Base-by-base conservation (phyloP, 2,329 filamentous ascomycete species). In the Colletotrichum cereale region DNA sequence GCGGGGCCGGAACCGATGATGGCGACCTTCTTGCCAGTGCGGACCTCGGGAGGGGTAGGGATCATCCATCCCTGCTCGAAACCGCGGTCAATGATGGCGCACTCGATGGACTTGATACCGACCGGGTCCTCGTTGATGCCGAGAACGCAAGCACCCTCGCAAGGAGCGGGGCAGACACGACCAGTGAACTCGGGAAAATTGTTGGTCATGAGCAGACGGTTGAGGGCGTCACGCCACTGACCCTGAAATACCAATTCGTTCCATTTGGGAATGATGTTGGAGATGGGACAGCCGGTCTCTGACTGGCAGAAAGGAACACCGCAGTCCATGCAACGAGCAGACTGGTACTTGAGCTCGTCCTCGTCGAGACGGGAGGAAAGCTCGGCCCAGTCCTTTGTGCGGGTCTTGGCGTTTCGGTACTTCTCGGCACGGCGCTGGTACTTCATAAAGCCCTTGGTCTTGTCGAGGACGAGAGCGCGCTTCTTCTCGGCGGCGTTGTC, bases 1-100 rank as follows among this genome's bases (percentile, higher is more conserved):
- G 96, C 91, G 65, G 96, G 96, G 40, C 96, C 96, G 72, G 96
- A 98, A 65, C 96, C 96, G 78, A 98, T 93, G 77, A 98, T 86
- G 71, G 95, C 95, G 74, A 98, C 86, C 55, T 86, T 95, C 88
- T 97, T 97, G 80, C 95, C 95, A 73, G 93, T 96, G 75, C 95
- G 94, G 73, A 90, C 87, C 81, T 91, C 83, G 6, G 96, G 95
- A 64, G 92, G 92, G 5, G 86, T 86, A 74, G 96, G 95, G 26
- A 97, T 86, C 93, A 98, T 97, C 96, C 96, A 98, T 74, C 96
- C 96, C 94, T 93, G 97, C 81, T 98, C 95, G 79, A 98, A 98
- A 57, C 96, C 96, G 75, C 96, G 94, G 80, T 98, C 96, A 75
- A 98, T 98, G 80, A 98, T 98, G 73, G 96, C 96, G 80, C 96